These are phyloP conservation scores for Alternaria ventricosa DNA, from an alignment of 2,329 filamentous ascomycete genomes.

Conservation along the genomic window DNA sequence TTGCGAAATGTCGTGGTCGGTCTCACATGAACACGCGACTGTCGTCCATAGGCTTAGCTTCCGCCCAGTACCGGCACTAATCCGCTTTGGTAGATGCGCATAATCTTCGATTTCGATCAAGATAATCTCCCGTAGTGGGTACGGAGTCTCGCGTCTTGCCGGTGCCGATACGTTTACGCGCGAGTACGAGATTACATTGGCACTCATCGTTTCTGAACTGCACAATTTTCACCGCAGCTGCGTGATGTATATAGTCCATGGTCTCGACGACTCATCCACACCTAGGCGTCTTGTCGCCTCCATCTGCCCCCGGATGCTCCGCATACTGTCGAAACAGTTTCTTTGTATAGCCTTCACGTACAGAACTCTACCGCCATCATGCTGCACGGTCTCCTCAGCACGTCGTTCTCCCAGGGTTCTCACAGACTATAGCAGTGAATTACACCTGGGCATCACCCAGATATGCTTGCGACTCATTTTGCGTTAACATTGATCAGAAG, in stretches of 20 bases:
- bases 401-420: neutral
- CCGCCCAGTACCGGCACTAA: constrained; percentile 6
- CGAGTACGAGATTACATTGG: neutral
- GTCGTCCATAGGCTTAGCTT: constrained; percentile 6
- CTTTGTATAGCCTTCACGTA: neutral
- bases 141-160: neutral
- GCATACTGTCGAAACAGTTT: neutral
- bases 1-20: neutral
- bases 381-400: neutral
- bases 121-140: neutral
- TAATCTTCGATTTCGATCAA: neutral
- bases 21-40: neutral
- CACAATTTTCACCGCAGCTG: neutral
- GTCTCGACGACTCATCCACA: neutral
- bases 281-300: neutral
- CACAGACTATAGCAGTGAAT: neutral
- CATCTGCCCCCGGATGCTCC: neutral
- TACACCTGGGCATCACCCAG: neutral
- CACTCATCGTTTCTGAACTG: neutral
- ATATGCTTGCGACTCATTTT: neutral
- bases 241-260: neutral
- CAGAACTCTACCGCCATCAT: neutral
- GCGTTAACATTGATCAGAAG: neutral
- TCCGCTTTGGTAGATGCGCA: neutral
- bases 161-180: neutral